Evolutionary conservation across 371 early-diverging fungal species (phyloP).

Genomic region (Paraphysoderma sedebokerense): DNA sequence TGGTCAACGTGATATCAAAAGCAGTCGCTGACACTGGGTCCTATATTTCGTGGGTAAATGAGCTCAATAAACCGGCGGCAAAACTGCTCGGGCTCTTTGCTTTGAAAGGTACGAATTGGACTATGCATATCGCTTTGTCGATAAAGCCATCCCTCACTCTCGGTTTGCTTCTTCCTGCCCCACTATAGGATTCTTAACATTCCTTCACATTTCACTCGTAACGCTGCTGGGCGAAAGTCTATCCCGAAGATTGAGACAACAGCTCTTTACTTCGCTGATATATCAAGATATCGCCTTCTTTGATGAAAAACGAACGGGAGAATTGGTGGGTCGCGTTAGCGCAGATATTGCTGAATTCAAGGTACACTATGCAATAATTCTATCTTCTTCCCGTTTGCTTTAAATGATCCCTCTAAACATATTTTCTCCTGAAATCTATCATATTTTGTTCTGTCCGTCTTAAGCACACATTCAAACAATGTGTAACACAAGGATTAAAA

Average conservation of each 20-base stretch:
- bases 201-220: constrained; percentile 51
- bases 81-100: constrained; percentile 32
- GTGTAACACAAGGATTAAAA: constrained; percentile 52
- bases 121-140: not conserved
- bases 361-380: no score
- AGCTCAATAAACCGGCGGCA: constrained; percentile 29
- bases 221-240: constrained; percentile 52
- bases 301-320: constrained; percentile 42
- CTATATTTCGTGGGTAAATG: constrained; percentile 14
- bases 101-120: no score
- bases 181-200: constrained; percentile 35
- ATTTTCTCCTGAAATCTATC: not conserved
- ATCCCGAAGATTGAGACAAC: constrained; percentile 29
- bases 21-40: constrained; percentile 8
- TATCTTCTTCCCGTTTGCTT: no score
- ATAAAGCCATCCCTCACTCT: constrained; percentile 3
- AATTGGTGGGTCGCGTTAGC: constrained; percentile 42
- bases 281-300: constrained; percentile 54
- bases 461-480: constrained; percentile 51
- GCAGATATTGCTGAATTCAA: constrained; percentile 57
- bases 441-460: constrained; percentile 2
- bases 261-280: constrained; percentile 36
- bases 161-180: constrained; percentile 8
- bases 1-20: constrained; percentile 43
- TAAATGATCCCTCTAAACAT: not conserved